A percentile compares a stretch with the other conserved stretches of the same genome.
These are phyloP conservation scores for Aegilops umbellulata DNA, from an alignment of 176 grass and related monocot species.

Conservation along the genomic window DNA sequence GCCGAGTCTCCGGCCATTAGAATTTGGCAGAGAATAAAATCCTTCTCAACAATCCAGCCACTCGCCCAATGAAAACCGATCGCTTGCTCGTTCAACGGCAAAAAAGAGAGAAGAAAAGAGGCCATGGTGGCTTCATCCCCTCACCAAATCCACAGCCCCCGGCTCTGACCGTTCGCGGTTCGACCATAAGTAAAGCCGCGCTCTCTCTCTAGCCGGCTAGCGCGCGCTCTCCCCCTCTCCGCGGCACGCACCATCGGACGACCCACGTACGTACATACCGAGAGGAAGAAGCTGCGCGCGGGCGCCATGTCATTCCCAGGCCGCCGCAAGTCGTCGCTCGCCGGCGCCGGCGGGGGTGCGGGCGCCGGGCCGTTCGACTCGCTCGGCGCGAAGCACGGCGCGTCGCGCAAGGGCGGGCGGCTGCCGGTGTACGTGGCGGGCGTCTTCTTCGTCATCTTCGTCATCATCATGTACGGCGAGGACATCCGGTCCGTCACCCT, in stretches of 20 bases:
- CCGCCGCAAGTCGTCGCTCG: constrained; percentile 49
- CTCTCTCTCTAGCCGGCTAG: neutral
- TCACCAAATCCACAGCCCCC: constrained; percentile 39
- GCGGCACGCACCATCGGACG: neutral
- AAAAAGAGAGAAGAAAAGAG: neutral
- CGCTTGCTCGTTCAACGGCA: constrained; percentile 39
- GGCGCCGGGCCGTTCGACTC: constrained; percentile 15
- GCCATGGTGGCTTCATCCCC: constrained; percentile 12
- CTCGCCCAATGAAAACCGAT: constrained; percentile 12
- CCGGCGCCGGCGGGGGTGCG: neutral
- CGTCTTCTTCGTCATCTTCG: constrained; percentile 48
- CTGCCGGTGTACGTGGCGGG: constrained; percentile 50
- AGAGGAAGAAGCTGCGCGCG: neutral
- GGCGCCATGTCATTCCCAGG: constrained; percentile 41
- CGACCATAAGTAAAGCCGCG: constrained; percentile 29
- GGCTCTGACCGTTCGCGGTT: neutral
- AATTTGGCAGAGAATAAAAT: constrained; percentile 19
- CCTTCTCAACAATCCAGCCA: neutral
- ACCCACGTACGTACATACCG: neutral
- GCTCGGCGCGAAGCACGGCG: constrained; percentile 22
- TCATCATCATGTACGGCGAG: constrained; percentile 72
- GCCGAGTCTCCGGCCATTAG: constrained; percentile 25
- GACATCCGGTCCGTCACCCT: constrained; percentile 54
- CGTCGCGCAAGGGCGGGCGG: constrained; percentile 50
- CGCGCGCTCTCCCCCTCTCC: neutral